A percentile compares a stretch with the other conserved stretches of the same genome.
Conservation (phyloP, 192 early-diverging fungal genomes). For the Dissophora ornata region DNA sequence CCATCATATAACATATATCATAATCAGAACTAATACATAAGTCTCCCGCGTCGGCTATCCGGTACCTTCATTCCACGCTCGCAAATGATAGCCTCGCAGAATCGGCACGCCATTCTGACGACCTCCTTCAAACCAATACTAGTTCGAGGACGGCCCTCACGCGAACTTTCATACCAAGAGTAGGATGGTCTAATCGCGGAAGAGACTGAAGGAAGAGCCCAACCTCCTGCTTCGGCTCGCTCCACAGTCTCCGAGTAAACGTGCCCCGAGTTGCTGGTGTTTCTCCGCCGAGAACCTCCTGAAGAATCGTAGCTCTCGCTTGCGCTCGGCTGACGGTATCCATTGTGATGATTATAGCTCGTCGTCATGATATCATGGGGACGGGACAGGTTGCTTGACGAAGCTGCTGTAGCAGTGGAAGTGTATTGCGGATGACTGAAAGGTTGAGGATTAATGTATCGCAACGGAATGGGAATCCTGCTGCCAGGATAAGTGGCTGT, state of each 20-base stretch:
- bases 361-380: constrained; percentile 10
- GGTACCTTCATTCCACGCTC: constrained; percentile 78
- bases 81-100: constrained; percentile 74
- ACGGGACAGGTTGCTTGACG: constrained; percentile 8
- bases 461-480: constrained; percentile 37
- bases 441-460: constrained; percentile 23
- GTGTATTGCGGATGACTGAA: constrained; percentile 7
- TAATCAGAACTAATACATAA: constrained; percentile 2
- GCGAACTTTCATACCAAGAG: background rate
- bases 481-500: constrained; percentile 3
- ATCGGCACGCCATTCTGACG: constrained; percentile 68
- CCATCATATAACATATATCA: too few relatives aligned
- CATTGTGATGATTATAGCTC: background rate
- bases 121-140: constrained; percentile 64
- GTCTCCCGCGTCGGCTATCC: background rate
- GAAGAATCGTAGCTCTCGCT: background rate
- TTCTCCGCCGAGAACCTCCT: too few relatives aligned
- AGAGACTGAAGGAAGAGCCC: constrained; percentile 6
- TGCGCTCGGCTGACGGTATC: constrained; percentile 1
- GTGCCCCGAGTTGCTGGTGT: background rate
- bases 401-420: background rate
- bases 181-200: background rate
- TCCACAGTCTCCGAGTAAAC: constrained; percentile 34
- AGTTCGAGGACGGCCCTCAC: background rate
- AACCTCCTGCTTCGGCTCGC: constrained; percentile 31